Base-by-base conservation (phyloP, 1,139 yeast genomes). In the Geotrichum phurueaensis region DNA sequence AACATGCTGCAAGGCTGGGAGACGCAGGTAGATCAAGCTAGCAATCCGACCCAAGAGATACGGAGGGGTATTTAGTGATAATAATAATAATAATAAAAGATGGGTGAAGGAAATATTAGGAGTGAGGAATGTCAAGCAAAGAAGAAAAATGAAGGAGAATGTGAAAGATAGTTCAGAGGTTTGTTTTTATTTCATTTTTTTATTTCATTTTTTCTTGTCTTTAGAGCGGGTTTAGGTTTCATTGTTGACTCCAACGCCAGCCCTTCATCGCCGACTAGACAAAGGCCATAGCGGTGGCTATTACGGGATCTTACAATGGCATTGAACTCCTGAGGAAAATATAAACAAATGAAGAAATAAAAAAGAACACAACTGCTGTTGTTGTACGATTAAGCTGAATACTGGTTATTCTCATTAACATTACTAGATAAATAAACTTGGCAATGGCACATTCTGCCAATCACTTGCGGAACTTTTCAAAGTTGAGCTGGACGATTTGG, bases 401-500 rank as follows among this genome's bases (percentile, higher is more conserved):
- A 3, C 5, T n/a, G 9, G 31, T 51, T 25, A n/a, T 27, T n/a
- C 43, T 22, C 31, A 31, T 29, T 51, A 23, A 27, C 13, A 27
- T 27, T 27, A 51, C 23, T n/a, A 25, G 22, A 3, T 13, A 23
- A 15, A 22, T 20, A 10, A 12, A 48, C 31, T 43, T 18, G 18
- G 10, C 20, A n/a, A 27, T 27, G 31, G 47, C 47, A 22, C 47
- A 3, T 20, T 39, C 20, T 7, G 9, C 10, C n/a, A 10, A 23
- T 36, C 49, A 48, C 22, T 55, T 55, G 36, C 29, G 27, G 18
- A 50, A 55, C 6, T 33, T 20, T 23, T 50, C 49, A 22, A 57
- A n/a, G 23, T 20, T 53, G 50, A 50, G 50, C 15, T 52, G 43
- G 29, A 86, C 79, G 66, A 86, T 76, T 50, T 75, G 73, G 68